Conservation (phyloP, 106 monocot genomes). For the Acorus calamus region DNA sequence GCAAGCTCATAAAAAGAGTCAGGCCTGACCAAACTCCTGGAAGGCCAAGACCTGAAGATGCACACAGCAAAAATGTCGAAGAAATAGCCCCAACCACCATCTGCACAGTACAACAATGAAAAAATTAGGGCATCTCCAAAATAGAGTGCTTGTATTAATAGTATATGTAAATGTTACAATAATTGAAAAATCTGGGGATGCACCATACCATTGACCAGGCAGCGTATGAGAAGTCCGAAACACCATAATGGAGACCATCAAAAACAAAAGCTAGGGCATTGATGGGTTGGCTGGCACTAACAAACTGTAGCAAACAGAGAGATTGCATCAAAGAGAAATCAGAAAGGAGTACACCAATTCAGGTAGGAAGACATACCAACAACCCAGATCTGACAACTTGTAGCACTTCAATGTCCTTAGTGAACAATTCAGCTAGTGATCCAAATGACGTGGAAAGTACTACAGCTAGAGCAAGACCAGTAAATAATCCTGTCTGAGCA, state of each 20-base stretch:
- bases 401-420: conserved; percentile 67
- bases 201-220: conserved; percentile 72
- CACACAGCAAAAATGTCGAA: conserved; percentile 59
- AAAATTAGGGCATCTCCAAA: too few species aligned
- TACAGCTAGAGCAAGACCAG: conserved; percentile 55
- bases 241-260: conserved; percentile 97
- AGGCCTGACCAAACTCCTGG: conserved; percentile 93
- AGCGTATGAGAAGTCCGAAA: conserved; percentile 92
- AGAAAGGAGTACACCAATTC: not conserved
- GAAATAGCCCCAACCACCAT: conserved; percentile 69
- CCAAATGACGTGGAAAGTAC: conserved; percentile 60
- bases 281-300: conserved; percentile 88
- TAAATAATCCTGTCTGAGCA: conserved; percentile 52
- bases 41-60: conserved; percentile 66
- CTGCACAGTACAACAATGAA: conserved; percentile 13
- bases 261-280: conserved; percentile 93
- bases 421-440: conserved; percentile 68
- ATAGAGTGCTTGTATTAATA: too few species aligned
- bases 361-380: conserved; percentile 37
- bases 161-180: not conserved
- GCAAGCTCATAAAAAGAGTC: conserved; percentile 80
- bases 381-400: conserved; percentile 61
- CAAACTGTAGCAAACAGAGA: conserved; percentile 54
- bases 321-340: not conserved
- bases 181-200: not conserved